Percentiles rank a stretch among this genome's conserved stretches.
phyloP scores from a whole-genome alignment of 257 asterid genomes.

The Linderniella brevidens region DNA sequence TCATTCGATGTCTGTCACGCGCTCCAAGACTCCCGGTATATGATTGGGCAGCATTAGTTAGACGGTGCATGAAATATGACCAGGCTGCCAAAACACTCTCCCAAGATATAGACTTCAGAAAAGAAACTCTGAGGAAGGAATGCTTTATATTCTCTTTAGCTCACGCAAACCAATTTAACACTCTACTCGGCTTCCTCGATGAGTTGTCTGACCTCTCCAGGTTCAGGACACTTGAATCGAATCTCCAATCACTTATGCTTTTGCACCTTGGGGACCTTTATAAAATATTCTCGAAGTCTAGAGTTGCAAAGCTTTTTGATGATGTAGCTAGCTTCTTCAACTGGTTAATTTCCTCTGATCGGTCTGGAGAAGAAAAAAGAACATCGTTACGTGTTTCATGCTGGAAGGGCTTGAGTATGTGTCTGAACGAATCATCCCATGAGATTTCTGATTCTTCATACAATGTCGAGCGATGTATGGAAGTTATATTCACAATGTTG shows the following conservation, averaged over 20 bases:
- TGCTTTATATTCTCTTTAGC: constrained; percentile 59
- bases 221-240: constrained; percentile 63
- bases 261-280: constrained; percentile 49
- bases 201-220: constrained; percentile 64
- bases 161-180: constrained; percentile 53
- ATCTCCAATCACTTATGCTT: constrained; percentile 59
- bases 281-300: constrained; percentile 56
- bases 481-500: constrained; percentile 43
- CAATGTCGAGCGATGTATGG: constrained; percentile 60
- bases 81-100: constrained; percentile 30
- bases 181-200: constrained; percentile 72
- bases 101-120: constrained; percentile 18
- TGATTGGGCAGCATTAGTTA: constrained; percentile 66
- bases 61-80: constrained; percentile 74
- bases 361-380: constrained; percentile 24
- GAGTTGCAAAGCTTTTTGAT: constrained; percentile 57
- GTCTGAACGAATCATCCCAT: constrained; percentile 36
- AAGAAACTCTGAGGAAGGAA: constrained; percentile 61
- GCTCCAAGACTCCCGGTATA: constrained; percentile 72
- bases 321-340: constrained; percentile 45
- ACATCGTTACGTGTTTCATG: constrained; percentile 50
- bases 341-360: constrained; percentile 34
- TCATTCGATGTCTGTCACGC: constrained; percentile 56
- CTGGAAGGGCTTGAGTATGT: constrained; percentile 74
- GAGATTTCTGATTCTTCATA: constrained; percentile 26